Evolutionary conservation across 257 asterid genomes (phyloP), one percentile per base, ranked within the genome.

Genomic region (Fraxinus anomala): DNA sequence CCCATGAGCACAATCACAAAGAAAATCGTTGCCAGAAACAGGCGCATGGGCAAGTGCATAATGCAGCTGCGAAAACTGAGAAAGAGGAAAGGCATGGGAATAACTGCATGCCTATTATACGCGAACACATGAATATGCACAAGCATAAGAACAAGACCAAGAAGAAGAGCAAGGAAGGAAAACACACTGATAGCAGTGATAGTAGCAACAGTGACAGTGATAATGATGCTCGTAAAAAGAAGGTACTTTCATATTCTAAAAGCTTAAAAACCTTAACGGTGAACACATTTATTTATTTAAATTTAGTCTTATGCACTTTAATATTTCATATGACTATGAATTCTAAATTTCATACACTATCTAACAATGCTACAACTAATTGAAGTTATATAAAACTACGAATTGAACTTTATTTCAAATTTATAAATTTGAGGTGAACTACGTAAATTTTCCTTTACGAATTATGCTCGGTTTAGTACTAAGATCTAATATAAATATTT

Each of bases 91-190:
- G 71, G 44, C 76, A 61, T 1, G 80, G 70, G 21, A 56, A 68
- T 16, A 49, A 79, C 34, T 80, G 82, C 80, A 23, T 74, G 73
- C 79, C 85, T 0, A 80, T 56, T 37, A 36, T 80, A 73, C 68
- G 77, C 21, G 11, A 78, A 36, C 51, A 9, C 68, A 12, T 69
- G 67, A 73, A 75, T 47, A 49, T 34, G 73, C 17, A 42, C 70
- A 24, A 24, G 66, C 65, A 72, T 73, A 82, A 66, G 42, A 24
- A 42, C 23, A 76, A 44, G 66, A 63, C 30, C 69, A 23, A 24
- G 66, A 75, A 72, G 77, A 82, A 66, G 59, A 14, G 36, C 31
- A 73, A 44, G 78, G 68, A 49, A 8, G 39, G 17, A 3, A 36
- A n/a, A 21, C 2, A 34, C 34, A 61, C 70, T 6, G 70, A 61